Evolutionary conservation across 164 flowering plant genomes (phyloP), one percentile per base, ranked within the genome.

Genomic region (Hamamelis virginiana): DNA sequence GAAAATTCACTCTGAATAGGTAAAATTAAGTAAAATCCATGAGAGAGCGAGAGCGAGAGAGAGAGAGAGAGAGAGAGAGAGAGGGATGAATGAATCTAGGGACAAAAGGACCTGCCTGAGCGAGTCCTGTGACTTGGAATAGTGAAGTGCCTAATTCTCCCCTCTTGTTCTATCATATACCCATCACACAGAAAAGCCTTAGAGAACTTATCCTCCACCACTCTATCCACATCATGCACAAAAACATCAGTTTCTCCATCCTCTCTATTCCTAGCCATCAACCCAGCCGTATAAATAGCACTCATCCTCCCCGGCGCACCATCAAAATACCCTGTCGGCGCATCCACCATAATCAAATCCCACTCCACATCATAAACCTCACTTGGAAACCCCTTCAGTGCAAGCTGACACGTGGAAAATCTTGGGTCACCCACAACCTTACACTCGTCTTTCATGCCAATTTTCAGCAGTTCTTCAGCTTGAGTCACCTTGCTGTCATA

Each of bases 271-370:
- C 88, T 77, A 1, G 83, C 88, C 85, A 86, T 74, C 75, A 86
- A 28, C 46, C 88, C 88, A 0, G 85, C 87, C 9, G 90, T 59
- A 55, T 84, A 86, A 0, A 86, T 79, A 1, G 84, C 88, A 0
- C 43, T 74, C 90, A 86, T 86, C 66, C 90, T 71, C 59, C 90
- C 87, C 15, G 90, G 90, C 1, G 82, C 86, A 27, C 44, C 82
- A 0, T 76, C 77, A 64, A 70, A 74, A 62, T 71, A 84, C 59
- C 90, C 90, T 0, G 85, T 82, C 4, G 90, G 90, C 2, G 90
- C 90, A 47, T 86, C 90, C 73, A 86, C 86, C 85, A 84, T 86
- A 25, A 86, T 81, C 81, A 84, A 23, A 53, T 86, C 90, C 90
- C 90, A 86, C 44, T 86, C 86, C 8, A 65, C 44, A 1, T 81